Conservation (phyloP, 768 basidiomycete genomes). For the Psilocybe cubensis region DNA sequence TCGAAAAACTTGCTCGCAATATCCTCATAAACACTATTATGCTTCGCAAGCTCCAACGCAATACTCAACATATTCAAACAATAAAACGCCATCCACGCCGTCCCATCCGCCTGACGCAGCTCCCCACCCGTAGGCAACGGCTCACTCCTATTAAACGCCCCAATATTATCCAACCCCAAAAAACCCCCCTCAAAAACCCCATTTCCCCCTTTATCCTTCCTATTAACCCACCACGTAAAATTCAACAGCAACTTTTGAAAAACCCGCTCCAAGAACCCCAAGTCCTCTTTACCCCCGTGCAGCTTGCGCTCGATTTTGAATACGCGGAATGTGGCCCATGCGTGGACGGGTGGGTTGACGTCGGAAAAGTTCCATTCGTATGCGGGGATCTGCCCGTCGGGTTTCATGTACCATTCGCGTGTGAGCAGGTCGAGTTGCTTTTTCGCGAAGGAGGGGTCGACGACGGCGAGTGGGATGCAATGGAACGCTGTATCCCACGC, state of each 20-base stretch:
- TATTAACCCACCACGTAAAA: slow-evolving; percentile 99
- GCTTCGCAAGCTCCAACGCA: slow-evolving; percentile 96
- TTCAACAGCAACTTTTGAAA: slow-evolving; percentile 97
- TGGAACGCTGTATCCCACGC: slow-evolving; percentile 99
- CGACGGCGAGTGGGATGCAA: slow-evolving; percentile 94
- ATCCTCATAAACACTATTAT: slow-evolving; percentile 97
- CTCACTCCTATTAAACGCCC: slow-evolving; percentile 97
- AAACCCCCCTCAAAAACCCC: slow-evolving; percentile 99
- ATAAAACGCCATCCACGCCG: slow-evolving; percentile 99
- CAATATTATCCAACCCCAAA: slow-evolving; percentile 97
- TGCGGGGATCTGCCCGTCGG: slow-evolving; percentile 97
- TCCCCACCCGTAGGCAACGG: slow-evolving; percentile 93
- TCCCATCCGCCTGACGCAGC: slow-evolving; percentile 96
- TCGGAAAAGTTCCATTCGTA: slow-evolving; percentile 99
- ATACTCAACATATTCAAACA: slow-evolving; percentile 98
- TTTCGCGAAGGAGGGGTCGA: slow-evolving; percentile 95
- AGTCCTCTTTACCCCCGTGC: slow-evolving; percentile 88
- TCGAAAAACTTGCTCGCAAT: slow-evolving; percentile 99
- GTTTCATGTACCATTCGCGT: slow-evolving; percentile 99
- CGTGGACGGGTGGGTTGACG: slow-evolving; percentile 98
- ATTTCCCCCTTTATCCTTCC: slow-evolving; percentile 93
- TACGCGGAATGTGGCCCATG: slow-evolving; percentile 97
- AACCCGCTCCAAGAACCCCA: slow-evolving; percentile 93
- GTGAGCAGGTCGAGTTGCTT: slow-evolving; percentile 96
- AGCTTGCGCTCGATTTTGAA: slow-evolving; percentile 99